Conservation (phyloP, 1,139 yeast genomes). For the Starmera stellimalicola region DNA sequence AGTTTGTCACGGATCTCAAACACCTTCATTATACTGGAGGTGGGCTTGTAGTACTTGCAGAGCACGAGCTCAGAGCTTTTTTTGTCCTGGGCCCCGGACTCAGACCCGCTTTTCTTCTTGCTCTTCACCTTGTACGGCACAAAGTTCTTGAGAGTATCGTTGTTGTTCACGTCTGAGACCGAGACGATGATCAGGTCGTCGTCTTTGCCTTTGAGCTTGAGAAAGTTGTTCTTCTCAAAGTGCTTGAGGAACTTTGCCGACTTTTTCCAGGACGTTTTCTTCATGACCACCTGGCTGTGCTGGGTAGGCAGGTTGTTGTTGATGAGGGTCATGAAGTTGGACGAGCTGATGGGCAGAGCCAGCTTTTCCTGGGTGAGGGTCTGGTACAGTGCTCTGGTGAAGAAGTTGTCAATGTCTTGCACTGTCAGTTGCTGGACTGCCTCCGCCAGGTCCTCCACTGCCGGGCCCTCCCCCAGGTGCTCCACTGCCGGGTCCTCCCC, state of each 20-base stretch:
- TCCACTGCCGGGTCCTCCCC: constrained; percentile 4
- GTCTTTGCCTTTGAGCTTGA: constrained; percentile 61
- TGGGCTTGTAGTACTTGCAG: constrained; percentile 44
- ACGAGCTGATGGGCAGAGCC: constrained; percentile 54
- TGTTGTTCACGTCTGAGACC: constrained; percentile 35
- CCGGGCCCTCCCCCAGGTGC: constrained; percentile 2
- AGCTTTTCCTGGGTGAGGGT: constrained; percentile 52
- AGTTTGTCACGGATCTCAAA: constrained; percentile 30
- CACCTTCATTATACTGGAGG: constrained; percentile 37
- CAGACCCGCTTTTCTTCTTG: neutral
- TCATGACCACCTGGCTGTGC: constrained; percentile 49
- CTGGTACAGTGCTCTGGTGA: constrained; percentile 58
- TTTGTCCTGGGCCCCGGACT: constrained; percentile 17
- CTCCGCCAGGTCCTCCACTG: constrained; percentile 18
- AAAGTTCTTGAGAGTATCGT: constrained; percentile 46
- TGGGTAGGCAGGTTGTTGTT: constrained; percentile 64
- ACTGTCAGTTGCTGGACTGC: constrained; percentile 33
- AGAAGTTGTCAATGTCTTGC: constrained; percentile 74
- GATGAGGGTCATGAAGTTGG: constrained; percentile 63
- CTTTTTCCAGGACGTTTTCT: constrained; percentile 85
- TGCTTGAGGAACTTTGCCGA: constrained; percentile 76
- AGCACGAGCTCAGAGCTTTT: constrained; percentile 25
- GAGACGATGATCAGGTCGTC: constrained; percentile 59
- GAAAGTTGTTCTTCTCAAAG: constrained; percentile 65
- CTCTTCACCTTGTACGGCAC: constrained; percentile 39